Base-by-base conservation (phyloP, 768 basidiomycete species). In the Tricholomella constricta region DNA sequence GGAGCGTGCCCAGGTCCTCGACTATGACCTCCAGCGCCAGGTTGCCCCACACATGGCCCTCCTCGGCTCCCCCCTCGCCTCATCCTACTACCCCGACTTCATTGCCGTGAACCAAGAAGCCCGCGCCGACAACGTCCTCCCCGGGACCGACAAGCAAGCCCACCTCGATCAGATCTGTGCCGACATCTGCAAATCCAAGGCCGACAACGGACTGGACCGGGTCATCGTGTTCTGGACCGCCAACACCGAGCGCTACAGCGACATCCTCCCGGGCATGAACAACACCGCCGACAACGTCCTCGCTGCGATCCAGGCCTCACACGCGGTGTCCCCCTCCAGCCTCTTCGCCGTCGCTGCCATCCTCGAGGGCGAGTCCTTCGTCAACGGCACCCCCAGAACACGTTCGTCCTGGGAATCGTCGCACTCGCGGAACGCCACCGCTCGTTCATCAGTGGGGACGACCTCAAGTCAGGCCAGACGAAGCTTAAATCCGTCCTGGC, bases 211-310 rank as follows among this genome's bases (percentile, higher is more conserved):
- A n/a, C 84, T 98, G 42, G 95, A 95, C 69, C 89, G 89, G 52
- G 84, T 92, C 56, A 72, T 99, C 63, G 88, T 98, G 57, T 95
- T 98, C 79, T 98, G 96, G 96, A 98, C 96, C 14, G 94, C 92
- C 62, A 98, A 99, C 77, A 99, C 96, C 15, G 97, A 98, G 78
- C 89, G 96, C 53, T 99, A 94, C 83, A 87, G 89, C 61, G 93
- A 94, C 57, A 86, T 99, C 71, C 86, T 98, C 69, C 80, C 89
- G 11, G 97, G 96, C 37, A 83, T 98, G 53, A 98, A 98, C 71
- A 95, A 99, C 68, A 95, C 94, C 14, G 88, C 93, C 2, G 89
- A 89, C 62, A 89, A 88, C 67, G 71, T 99, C 46, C 84, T 99
- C 60, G 73, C 76, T 35, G 77, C 94, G 10, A 91, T 99, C 77